phyloP scores from a whole-genome alignment of 2,329 filamentous ascomycete genomes.

The Aspergillus bombycis region DNA sequence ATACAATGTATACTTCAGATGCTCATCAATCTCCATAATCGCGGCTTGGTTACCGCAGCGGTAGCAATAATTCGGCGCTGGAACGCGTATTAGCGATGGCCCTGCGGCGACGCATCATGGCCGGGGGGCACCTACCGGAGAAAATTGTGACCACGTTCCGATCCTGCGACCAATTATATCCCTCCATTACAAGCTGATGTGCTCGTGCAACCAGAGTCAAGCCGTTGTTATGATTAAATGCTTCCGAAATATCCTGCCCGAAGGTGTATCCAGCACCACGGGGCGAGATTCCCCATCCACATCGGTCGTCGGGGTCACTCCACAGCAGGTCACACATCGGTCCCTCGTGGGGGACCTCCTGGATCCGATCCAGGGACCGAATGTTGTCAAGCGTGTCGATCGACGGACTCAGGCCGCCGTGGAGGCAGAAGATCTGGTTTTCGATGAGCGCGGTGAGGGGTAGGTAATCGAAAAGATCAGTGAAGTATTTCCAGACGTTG shows the following conservation, averaged over 20 bases:
- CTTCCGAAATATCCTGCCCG: slow-evolving; percentile 95
- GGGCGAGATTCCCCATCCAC: slow-evolving; percentile 93
- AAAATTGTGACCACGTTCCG: slow-evolving; percentile 98
- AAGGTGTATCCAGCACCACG: slow-evolving; percentile 95
- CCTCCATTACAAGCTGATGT: slow-evolving; percentile 99
- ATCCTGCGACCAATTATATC: slow-evolving; percentile 99
- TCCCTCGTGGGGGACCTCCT: slow-evolving; percentile 97
- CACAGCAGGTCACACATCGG: slow-evolving; percentile 98
- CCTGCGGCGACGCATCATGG: neutral
- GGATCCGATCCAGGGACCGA: slow-evolving; percentile 89
- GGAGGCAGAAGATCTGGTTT: slow-evolving; percentile 98
- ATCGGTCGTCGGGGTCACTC: slow-evolving; percentile 97
- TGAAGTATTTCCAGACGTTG: slow-evolving; percentile 99
- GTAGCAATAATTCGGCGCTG: slow-evolving; percentile 93
- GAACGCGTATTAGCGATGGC: slow-evolving; percentile 29
- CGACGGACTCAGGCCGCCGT: slow-evolving; percentile 94
- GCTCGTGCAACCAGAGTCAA: slow-evolving; percentile 93
- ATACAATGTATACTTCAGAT: slow-evolving; percentile 99
- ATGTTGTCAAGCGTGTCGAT: slow-evolving; percentile 97
- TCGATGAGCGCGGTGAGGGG: slow-evolving; percentile 96
- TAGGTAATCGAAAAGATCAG: slow-evolving; percentile 97
- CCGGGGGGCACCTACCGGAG: slow-evolving; percentile 65
- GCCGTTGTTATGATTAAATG: slow-evolving; percentile 99
- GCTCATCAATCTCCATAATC: slow-evolving; percentile 99
- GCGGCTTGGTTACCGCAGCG: slow-evolving; percentile 98